A percentile compares a stretch with the other conserved stretches of the same genome.
Conservation (phyloP, 768 basidiomycete species). For the Kwoniella sp. region DNA sequence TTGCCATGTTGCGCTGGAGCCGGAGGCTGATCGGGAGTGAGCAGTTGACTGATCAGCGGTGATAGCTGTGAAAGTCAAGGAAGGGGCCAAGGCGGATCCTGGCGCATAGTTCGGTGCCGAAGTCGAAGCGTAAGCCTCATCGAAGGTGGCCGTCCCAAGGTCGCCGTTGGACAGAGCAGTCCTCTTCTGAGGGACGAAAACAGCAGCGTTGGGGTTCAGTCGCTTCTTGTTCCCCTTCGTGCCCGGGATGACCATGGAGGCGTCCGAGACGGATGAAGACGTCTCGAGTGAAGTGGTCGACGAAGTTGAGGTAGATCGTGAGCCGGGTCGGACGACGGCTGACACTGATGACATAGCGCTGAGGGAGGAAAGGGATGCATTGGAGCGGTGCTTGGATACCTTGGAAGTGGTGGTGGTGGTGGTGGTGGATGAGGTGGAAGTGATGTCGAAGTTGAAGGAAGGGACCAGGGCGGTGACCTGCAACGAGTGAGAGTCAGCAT, state of each 20-base stretch:
- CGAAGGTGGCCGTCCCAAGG: neutral
- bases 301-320: conserved; percentile 7
- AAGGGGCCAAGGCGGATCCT: neutral
- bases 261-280: conserved; percentile 9
- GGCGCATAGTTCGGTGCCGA: too few species aligned
- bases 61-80: neutral
- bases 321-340: conserved; percentile 12
- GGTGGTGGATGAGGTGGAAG: conserved; percentile 12
- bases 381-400: conserved; percentile 13
- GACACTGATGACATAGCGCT: conserved; percentile 16
- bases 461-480: conserved; percentile 15
- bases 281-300: neutral
- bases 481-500: neutral
- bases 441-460: neutral
- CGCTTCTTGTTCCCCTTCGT: conserved; percentile 7
- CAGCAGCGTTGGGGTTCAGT: conserved; percentile 7
- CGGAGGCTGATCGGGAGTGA: conserved; percentile 3
- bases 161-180: neutral
- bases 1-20: neutral
- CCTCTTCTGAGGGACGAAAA: conserved; percentile 12
- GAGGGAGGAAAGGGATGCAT: conserved; percentile 26
- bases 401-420: conserved; percentile 6
- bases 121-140: neutral
- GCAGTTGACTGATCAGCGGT: neutral
- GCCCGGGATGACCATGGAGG: neutral